Percentiles rank a stretch among this genome's conserved stretches.
These are phyloP conservation scores for Chaetomium strumarium DNA, from an alignment of 2,329 filamentous ascomycete species.

Conservation along the genomic window DNA sequence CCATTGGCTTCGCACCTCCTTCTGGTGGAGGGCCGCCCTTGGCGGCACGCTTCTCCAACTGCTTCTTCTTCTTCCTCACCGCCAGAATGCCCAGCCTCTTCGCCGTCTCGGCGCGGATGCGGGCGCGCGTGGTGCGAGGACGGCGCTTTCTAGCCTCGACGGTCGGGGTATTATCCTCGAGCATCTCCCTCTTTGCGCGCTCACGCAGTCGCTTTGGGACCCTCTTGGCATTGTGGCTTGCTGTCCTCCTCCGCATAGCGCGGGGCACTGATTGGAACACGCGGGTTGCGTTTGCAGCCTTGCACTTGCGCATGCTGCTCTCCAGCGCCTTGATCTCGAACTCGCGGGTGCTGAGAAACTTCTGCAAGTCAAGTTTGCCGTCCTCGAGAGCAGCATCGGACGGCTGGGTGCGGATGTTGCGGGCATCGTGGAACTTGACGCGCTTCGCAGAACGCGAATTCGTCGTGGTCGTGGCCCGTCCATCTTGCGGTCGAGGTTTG, in stretches of 20 bases:
- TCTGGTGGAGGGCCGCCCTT: conserved; percentile 24
- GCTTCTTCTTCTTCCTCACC: conserved; percentile 46
- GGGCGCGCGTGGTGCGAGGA: conserved; percentile 50
- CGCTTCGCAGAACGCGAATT: conserved; percentile 34
- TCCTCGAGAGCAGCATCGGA: conserved; percentile 50
- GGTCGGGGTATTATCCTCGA: conserved; percentile 83
- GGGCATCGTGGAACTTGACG: conserved; percentile 41
- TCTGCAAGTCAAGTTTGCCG: conserved; percentile 78
- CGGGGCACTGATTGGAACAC: conserved; percentile 90
- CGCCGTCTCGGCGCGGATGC: conserved; percentile 69
- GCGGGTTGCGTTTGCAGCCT: conserved; percentile 54
- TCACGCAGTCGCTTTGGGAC: conserved; percentile 71
- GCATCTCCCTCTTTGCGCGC: conserved; percentile 68
- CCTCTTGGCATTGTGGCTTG: conserved; percentile 89
- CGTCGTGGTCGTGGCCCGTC: conserved; percentile 1
- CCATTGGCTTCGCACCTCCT: conserved; percentile 21
- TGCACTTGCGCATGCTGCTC: conserved; percentile 71
- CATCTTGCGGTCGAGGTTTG: conserved; percentile 12
- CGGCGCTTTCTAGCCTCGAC: conserved; percentile 61
- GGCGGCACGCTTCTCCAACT: conserved; percentile 30
- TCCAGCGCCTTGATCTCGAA: conserved; percentile 86
- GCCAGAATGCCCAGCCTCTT: conserved; percentile 62
- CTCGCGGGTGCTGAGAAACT: conserved; percentile 78
- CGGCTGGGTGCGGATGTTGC: conserved; percentile 46
- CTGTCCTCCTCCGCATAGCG: conserved; percentile 76